phyloP scores from a whole-genome alignment of 768 basidiomycete genomes.

The Rhodotorula kratochvilovae region DNA sequence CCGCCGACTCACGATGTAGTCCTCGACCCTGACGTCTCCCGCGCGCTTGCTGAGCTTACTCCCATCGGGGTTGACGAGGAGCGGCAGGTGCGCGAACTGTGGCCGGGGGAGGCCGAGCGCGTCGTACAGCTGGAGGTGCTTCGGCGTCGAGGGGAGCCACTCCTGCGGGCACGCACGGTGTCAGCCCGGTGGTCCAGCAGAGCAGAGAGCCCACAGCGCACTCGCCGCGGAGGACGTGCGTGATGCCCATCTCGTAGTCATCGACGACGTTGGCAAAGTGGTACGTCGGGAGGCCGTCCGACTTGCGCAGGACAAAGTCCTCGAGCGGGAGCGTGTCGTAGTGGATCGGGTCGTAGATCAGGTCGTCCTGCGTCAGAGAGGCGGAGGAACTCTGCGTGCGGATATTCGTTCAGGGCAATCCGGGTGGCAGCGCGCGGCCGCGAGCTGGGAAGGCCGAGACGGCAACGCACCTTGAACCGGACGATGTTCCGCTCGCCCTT shows the following conservation, averaged over 20 bases:
- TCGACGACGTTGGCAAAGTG: conserved; percentile 94
- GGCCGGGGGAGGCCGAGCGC: conserved; percentile 68
- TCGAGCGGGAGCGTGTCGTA: conserved; percentile 37
- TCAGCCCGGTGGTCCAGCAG: too few species aligned
- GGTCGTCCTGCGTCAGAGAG: conserved; percentile 7
- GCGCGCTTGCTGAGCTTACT: conserved; percentile 92
- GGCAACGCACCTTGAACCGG: conserved; percentile 69
- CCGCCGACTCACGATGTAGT: conserved; percentile 65
- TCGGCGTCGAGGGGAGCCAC: conserved; percentile 88
- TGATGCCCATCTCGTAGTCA: conserved; percentile 91
- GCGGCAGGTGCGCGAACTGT: conserved; percentile 82
- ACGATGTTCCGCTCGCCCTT: conserved; percentile 75
- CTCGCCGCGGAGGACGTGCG: conserved; percentile 91
- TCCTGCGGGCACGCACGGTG: conserved; percentile 55
- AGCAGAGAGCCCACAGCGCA: conserved; percentile 39
- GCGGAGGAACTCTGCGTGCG: conserved; percentile 14
- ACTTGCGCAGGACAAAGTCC: conserved; percentile 87
- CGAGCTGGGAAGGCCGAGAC: too few species aligned
- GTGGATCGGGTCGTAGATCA: conserved; percentile 31
- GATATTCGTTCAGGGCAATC: neutral
- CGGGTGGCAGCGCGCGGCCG: too few species aligned
- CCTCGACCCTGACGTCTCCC: conserved; percentile 78
- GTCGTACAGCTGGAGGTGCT: conserved; percentile 84
- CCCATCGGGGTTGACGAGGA: conserved; percentile 83
- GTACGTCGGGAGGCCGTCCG: conserved; percentile 90